Evolutionary conservation across 768 basidiomycete genomes (phyloP).

Genomic region (Suillus variegatus): DNA sequence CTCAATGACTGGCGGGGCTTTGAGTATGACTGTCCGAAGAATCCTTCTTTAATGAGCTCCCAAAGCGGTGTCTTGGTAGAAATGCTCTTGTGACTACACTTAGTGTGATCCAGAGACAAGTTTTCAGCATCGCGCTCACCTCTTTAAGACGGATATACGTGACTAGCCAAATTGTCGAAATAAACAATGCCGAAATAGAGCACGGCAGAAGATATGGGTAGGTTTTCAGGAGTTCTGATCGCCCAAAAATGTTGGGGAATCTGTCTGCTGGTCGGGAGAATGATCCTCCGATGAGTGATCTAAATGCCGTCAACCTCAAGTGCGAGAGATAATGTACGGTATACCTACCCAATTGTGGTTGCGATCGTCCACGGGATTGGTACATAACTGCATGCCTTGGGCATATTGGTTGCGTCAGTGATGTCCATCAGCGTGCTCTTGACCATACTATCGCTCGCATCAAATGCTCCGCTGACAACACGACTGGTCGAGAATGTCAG

Average conservation of each 20-base stretch:
- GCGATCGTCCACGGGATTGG: conserved; percentile 50
- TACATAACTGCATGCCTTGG: conserved; percentile 54
- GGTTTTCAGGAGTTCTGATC: conserved; percentile 52
- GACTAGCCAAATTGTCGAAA: conserved; percentile 47
- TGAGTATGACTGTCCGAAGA: background rate
- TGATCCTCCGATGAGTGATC: conserved; percentile 60
- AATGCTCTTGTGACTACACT: background rate
- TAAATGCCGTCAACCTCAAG: conserved; percentile 24
- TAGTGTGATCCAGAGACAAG: background rate
- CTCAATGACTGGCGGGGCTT: background rate
- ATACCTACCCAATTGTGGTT: conserved; percentile 41
- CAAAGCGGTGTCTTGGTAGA: background rate
- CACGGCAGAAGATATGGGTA: conserved; percentile 79
- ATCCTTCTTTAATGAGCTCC: background rate
- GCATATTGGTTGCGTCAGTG: conserved; percentile 33
- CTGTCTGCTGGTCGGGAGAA: conserved; percentile 65
- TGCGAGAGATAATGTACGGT: background rate
- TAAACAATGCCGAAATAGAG: conserved; percentile 50
- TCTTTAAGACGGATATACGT: conserved; percentile 57
- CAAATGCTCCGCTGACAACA: conserved; percentile 45
- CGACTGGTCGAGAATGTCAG: conserved; percentile 30
- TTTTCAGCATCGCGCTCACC: conserved; percentile 25
- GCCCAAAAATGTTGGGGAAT: conserved; percentile 62
- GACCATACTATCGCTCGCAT: conserved; percentile 53
- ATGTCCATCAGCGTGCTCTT: conserved; percentile 45